Conservation (phyloP, 805 yeast genomes). For the Candida xiaguanensis region DNA sequence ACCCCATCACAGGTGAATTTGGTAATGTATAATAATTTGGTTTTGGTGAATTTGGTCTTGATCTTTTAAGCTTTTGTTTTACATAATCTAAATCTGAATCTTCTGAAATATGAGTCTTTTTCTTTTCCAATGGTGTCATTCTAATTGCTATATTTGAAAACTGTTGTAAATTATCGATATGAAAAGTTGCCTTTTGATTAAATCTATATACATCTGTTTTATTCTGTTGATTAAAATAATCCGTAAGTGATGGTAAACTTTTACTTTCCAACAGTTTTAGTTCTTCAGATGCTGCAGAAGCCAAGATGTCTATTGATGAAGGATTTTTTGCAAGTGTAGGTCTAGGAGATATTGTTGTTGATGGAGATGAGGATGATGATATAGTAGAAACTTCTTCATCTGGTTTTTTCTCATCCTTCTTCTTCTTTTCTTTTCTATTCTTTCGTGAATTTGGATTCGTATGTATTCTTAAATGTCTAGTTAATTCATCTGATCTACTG, state of each 20-base stretch:
- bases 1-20: slow-evolving; percentile 41
- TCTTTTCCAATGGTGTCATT: slow-evolving; percentile 57
- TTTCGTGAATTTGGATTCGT: slow-evolving; percentile 65
- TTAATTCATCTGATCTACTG: slow-evolving; percentile 68
- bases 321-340: slow-evolving; percentile 2
- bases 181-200: slow-evolving; percentile 10
- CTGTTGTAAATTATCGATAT: slow-evolving; percentile 18
- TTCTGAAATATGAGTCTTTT: slow-evolving; percentile 21
- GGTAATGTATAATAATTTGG: slow-evolving; percentile 34
- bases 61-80: slow-evolving; percentile 41
- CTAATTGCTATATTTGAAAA: slow-evolving; percentile 29
- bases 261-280: slow-evolving; percentile 41
- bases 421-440: slow-evolving; percentile 37
- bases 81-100: slow-evolving; percentile 48
- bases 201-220: slow-evolving; percentile 9
- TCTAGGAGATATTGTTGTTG: background rate
- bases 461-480: slow-evolving; percentile 71
- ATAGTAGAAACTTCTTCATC: background rate
- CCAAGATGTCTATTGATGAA: slow-evolving; percentile 42
- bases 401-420: background rate
- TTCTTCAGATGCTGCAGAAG: slow-evolving; percentile 55
- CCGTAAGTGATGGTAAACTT: slow-evolving; percentile 50
- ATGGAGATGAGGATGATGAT: slow-evolving; percentile 1
- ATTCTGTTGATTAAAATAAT: slow-evolving; percentile 34
- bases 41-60: slow-evolving; percentile 50